phyloP scores from a whole-genome alignment of 371 early-diverging fungal genomes.

The Quaeritorhiza haematococci region DNA sequence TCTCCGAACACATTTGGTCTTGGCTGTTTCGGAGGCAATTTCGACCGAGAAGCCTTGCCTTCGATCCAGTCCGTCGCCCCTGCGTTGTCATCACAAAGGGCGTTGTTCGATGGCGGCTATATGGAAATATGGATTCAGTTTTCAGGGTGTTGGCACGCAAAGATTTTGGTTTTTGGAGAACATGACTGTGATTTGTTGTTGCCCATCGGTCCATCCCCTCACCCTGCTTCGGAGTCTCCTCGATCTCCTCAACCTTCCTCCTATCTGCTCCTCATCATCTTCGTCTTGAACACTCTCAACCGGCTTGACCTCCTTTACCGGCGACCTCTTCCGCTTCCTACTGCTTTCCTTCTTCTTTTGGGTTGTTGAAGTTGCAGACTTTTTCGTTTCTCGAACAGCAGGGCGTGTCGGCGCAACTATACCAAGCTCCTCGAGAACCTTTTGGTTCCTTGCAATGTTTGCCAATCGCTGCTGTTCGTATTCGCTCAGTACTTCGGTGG shows the following conservation, averaged over 20 bases:
- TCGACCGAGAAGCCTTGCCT: neutral
- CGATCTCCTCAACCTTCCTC: neutral
- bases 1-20: constrained; percentile 18
- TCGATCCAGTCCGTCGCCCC: neutral
- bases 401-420: neutral
- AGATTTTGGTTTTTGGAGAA: too few relatives aligned
- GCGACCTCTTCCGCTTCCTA: neutral
- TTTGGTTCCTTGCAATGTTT: neutral
- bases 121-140: too few relatives aligned
- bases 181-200: too few relatives aligned
- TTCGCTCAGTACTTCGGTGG: neutral
- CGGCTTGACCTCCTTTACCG: neutral
- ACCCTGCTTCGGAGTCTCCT: neutral
- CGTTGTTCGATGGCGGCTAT: neutral
- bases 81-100: neutral
- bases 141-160: too few relatives aligned
- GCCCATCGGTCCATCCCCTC: too few relatives aligned
- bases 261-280: neutral
- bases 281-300: neutral
- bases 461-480: neutral
- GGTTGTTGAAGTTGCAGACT: neutral
- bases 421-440: neutral
- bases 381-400: neutral
- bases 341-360: neutral
- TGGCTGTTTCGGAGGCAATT: constrained; percentile 2